Evolutionary conservation across 805 yeast genomes (phyloP).

Genomic region (Monosporozyma aquatica): DNA sequence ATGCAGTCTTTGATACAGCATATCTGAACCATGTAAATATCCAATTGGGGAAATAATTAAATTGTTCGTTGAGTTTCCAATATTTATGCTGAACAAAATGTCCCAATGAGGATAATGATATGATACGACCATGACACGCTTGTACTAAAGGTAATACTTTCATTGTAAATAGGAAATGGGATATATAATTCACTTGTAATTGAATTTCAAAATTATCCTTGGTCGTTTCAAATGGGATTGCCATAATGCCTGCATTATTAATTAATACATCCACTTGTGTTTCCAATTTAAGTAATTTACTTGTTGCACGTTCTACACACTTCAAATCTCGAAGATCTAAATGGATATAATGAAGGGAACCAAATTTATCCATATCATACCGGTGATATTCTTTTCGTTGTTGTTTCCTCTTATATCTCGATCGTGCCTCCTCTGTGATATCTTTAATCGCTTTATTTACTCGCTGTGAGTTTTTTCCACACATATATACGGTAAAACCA

Average conservation of each 20-base stretch:
- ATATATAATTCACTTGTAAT: constrained; percentile 66
- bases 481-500: constrained; percentile 67
- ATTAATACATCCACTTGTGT: constrained; percentile 48
- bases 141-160: constrained; percentile 47
- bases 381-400: background rate
- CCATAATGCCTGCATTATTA: constrained; percentile 77
- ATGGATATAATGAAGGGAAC: constrained; percentile 44
- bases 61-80: constrained; percentile 37
- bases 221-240: constrained; percentile 57
- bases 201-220: constrained; percentile 70
- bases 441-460: constrained; percentile 50
- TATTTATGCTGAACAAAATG: constrained; percentile 45
- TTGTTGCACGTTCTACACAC: constrained; percentile 42
- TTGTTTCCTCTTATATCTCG: constrained; percentile 12
- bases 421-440: constrained; percentile 44
- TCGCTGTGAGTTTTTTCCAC: constrained; percentile 54
- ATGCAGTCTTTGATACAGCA: constrained; percentile 67
- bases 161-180: constrained; percentile 65
- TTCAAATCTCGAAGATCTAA: constrained; percentile 45
- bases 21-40: constrained; percentile 72
- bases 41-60: constrained; percentile 54
- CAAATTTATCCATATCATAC: constrained; percentile 26
- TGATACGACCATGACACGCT: constrained; percentile 37
- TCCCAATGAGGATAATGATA: constrained; percentile 57
- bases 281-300: constrained; percentile 39